Evolutionary conservation across 768 basidiomycete species (phyloP).

Genomic region (Auricularia auricula-judae): DNA sequence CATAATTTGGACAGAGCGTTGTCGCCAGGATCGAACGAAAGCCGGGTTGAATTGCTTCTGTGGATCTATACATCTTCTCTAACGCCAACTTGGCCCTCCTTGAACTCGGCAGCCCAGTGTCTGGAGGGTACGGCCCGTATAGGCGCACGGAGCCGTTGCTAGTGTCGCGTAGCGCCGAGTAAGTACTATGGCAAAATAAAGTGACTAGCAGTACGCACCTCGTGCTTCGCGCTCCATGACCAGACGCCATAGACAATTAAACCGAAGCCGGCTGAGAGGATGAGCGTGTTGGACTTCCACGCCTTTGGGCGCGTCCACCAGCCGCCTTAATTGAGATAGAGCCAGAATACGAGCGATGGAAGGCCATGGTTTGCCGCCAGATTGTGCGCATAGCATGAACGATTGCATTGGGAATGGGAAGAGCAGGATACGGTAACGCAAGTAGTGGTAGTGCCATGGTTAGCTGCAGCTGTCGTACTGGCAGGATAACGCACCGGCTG

Average conservation of each 20-base stretch:
- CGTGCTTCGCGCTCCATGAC: slow-evolving; percentile 63
- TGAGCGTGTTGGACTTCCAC: slow-evolving; percentile 78
- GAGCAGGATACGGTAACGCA: not conserved
- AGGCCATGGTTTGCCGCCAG: no score
- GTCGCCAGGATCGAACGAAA: not conserved
- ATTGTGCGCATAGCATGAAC: no score
- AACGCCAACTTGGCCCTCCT: not conserved
- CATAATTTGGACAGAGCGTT: no score
- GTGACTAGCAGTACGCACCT: slow-evolving; percentile 39
- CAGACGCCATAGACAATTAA: slow-evolving; percentile 57
- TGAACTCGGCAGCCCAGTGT: slow-evolving; percentile 19
- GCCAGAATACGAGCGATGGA: not conserved
- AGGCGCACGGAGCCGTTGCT: slow-evolving; percentile 54
- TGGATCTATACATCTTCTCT: not conserved
- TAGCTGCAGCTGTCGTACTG: not conserved
- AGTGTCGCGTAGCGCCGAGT: slow-evolving; percentile 16
- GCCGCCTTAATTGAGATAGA: slow-evolving; percentile 45
- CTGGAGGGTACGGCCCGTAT: slow-evolving; percentile 68
- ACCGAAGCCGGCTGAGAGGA: slow-evolving; percentile 58
- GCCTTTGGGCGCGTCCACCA: slow-evolving; percentile 92
- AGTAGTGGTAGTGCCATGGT: not conserved
- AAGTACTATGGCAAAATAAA: not conserved
- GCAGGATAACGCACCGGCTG: slow-evolving; percentile 50
- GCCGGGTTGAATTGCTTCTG: not conserved
- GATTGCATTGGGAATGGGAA: no score